These are phyloP conservation scores for Typha latifolia DNA, from an alignment of 176 grass and related monocot genomes.

Conservation along the genomic window DNA sequence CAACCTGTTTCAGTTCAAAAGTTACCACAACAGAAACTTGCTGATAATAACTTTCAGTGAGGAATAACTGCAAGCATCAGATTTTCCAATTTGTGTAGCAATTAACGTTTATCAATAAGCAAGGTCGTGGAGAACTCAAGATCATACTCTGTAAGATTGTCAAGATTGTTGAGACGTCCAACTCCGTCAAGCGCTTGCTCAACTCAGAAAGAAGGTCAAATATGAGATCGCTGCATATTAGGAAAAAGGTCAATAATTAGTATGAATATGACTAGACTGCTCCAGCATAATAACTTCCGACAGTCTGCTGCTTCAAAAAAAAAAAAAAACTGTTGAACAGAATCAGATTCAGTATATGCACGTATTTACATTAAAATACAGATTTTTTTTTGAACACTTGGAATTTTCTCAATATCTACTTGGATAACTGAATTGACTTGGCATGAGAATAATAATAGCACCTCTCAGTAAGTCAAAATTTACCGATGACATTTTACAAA, in stretches of 20 bases:
- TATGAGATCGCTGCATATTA: conserved; percentile 54
- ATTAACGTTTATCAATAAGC: not conserved
- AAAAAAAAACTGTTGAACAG: no score
- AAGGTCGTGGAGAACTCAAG: conserved; percentile 8
- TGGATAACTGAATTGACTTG: no score
- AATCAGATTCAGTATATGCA: no score
- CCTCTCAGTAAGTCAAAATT: no score
- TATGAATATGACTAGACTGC: conserved; percentile 5
- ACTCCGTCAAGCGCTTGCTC: conserved; percentile 64
- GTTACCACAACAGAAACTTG: not conserved
- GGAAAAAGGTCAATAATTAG: conserved; percentile 1
- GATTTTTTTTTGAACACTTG: no score
- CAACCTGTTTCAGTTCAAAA: conserved; percentile 45
- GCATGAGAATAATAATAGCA: no score
- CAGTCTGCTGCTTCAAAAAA: no score
- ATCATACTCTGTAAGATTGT: conserved; percentile 69
- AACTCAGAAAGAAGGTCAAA: conserved; percentile 72
- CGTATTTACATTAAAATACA: no score
- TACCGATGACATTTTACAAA: no score
- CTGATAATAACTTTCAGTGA: conserved; percentile 7
- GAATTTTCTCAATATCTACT: no score
- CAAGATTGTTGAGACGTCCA: conserved; percentile 68
- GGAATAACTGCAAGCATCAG: not conserved
- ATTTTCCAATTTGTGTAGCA: no score
- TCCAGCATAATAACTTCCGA: not conserved